Evolutionary conservation across 495 filamentous ascomycete species (phyloP), one percentile per base, ranked within the genome.

Genomic region (Polyplosphaeria fusca): DNA sequence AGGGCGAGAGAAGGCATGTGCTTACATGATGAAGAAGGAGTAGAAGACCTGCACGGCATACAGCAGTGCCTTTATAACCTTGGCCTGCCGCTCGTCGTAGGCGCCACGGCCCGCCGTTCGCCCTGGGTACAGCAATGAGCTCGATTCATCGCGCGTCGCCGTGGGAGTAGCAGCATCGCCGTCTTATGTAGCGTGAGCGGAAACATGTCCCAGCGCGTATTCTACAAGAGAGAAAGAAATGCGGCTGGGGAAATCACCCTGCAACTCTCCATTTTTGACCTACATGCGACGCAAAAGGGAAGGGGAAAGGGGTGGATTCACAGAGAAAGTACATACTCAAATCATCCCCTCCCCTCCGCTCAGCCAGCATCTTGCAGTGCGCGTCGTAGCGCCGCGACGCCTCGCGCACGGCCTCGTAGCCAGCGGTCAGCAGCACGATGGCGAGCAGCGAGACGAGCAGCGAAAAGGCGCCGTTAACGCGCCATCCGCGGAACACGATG

Each of bases 11-110:
- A 4, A 35, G 4, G 14, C 11, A 30, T 49, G 43, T 20, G 42
- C 90, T 85, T 66, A 97, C 93, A 99, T 99, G 65, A 99, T 94
- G 74, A 99, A 97, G 65, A 99, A 96, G 44, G 90, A 92, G 74
- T 99, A 99, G 67, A 96, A 99, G 50, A 91, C 92, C 79, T 99
- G 93, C 30, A 90, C 74, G 22, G 84, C 93, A 74, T 99, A 99
- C 59, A 99, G 75, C 18, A 81, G 70, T 27, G 88, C 86, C 77
- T 95, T 88, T 63, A 87, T 74, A 52, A 89, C 64, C 70, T 86
- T 89, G n/a, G 82, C 84, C 52, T 74, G 80, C 66, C 76, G 71
- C 64, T 76, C 74, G 50, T 76, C 60, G n/a, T n/a, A n/a, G 30
- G 70, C 43, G 25, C 19, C 71, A 5, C 39, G 39, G 60, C 70